phyloP scores from a whole-genome alignment of 1,139 yeast genomes.

The Protomyces arabidopsidicola region DNA sequence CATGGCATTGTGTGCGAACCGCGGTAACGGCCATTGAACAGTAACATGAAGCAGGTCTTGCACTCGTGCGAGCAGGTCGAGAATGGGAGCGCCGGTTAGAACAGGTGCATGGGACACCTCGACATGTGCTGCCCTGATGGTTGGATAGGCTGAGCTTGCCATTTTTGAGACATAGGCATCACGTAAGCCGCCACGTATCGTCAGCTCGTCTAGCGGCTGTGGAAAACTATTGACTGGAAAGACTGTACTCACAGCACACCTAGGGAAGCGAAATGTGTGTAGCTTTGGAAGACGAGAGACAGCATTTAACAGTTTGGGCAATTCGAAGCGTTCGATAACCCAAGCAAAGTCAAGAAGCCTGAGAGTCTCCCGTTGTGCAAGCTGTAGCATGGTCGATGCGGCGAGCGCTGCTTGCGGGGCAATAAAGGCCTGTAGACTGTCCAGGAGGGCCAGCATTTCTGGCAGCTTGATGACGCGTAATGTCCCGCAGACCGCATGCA shows the following conservation, averaged over 20 bases:
- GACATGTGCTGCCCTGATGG: background rate
- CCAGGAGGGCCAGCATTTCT: constrained; percentile 1
- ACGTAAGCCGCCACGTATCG: constrained; percentile 20
- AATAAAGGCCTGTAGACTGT: constrained; percentile 1
- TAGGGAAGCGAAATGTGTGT: constrained; percentile 17
- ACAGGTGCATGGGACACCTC: constrained; percentile 13
- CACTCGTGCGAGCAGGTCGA: background rate
- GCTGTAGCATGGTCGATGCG: constrained; percentile 15
- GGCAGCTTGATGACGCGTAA: constrained; percentile 4
- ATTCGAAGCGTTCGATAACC: constrained; percentile 21
- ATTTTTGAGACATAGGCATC: constrained; percentile 17
- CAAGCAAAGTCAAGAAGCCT: constrained; percentile 17
- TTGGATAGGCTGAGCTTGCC: background rate
- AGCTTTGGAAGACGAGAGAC: background rate
- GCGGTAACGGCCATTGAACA: constrained; percentile 19
- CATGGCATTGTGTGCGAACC: constrained; percentile 10
- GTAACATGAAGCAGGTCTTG: background rate
- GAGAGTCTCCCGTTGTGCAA: background rate
- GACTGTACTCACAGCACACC: constrained; percentile 17
- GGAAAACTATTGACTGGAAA: constrained; percentile 20
- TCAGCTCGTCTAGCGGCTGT: constrained; percentile 2
- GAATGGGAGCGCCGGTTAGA: constrained; percentile 12
- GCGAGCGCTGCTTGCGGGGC: constrained; percentile 23
- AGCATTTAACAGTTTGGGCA: constrained; percentile 10
- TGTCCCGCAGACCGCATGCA: constrained; percentile 18